These are phyloP conservation scores for Apiotrichum montevideense DNA, from an alignment of 1,284 basidiomycete genomes.

Conservation along the genomic window DNA sequence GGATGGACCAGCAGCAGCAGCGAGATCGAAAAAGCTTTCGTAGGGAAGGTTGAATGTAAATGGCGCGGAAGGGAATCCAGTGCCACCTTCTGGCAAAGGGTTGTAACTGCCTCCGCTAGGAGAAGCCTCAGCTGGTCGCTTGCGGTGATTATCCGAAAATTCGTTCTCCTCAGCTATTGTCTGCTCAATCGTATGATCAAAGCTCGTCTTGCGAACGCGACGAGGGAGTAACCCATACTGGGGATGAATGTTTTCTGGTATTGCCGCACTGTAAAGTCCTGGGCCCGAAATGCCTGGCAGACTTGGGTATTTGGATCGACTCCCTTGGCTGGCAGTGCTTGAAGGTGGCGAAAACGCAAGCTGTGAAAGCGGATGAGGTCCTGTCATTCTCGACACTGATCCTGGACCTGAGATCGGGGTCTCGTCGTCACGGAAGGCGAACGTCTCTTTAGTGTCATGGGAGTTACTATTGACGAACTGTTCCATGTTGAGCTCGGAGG, in stretches of 20 bases:
- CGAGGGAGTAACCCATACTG: conserved; percentile 59
- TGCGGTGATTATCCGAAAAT: conserved; percentile 20
- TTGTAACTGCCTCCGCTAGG: conserved; percentile 28
- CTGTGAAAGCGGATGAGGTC: background rate
- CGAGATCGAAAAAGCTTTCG: conserved; percentile 61
- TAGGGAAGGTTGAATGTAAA: conserved; percentile 66
- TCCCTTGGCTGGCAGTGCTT: conserved; percentile 3
- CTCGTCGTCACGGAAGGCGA: conserved; percentile 7
- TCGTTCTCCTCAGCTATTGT: conserved; percentile 16
- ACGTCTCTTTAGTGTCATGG: conserved; percentile 9
- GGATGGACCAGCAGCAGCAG: conserved; percentile 20
- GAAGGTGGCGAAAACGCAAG: conserved; percentile 6
- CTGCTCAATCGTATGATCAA: conserved; percentile 70
- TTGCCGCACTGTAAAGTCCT: conserved; percentile 33
- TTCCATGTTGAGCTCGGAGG: conserved; percentile 20
- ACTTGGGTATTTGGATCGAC: conserved; percentile 12
- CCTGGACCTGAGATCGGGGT: background rate
- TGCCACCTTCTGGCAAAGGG: conserved; percentile 30
- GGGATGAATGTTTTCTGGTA: conserved; percentile 45
- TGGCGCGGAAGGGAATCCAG: conserved; percentile 59
- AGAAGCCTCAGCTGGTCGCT: conserved; percentile 43
- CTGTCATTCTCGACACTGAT: background rate
- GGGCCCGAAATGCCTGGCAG: conserved; percentile 45
- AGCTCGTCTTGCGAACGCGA: conserved; percentile 82
- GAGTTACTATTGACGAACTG: conserved; percentile 11